Evolutionary conservation across 2,329 filamentous ascomycete species (phyloP).

Genomic region (Aspergillus oerlinghausenensis): DNA sequence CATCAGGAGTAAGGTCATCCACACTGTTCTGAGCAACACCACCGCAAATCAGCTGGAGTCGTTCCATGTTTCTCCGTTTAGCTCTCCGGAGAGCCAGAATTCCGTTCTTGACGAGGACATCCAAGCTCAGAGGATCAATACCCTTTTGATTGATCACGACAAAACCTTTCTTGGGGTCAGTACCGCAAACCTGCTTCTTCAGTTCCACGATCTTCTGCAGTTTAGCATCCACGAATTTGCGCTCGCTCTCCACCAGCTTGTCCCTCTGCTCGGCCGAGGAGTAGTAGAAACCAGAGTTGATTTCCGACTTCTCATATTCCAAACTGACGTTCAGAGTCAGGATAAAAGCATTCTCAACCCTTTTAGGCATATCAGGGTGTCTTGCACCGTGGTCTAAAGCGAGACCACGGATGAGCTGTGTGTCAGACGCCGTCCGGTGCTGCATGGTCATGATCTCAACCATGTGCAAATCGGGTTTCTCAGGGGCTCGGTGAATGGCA

Average conservation of each 20-base stretch:
- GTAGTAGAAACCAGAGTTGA: constrained; percentile 99
- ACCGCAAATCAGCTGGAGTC: constrained; percentile 89
- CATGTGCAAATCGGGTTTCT: constrained; percentile 97
- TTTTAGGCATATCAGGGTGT: constrained; percentile 97
- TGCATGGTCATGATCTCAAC: constrained; percentile 99
- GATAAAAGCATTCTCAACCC: constrained; percentile 91
- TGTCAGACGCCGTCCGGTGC: constrained; percentile 92
- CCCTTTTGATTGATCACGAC: constrained; percentile 99
- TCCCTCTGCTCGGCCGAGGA: constrained; percentile 94
- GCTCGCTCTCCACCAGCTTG: constrained; percentile 96
- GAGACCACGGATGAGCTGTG: constrained; percentile 87
- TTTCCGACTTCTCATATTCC: constrained; percentile 98
- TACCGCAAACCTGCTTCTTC: constrained; percentile 95
- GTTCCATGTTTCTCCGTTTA: constrained; percentile 99
- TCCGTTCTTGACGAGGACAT: constrained; percentile 95
- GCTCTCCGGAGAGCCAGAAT: constrained; percentile 91
- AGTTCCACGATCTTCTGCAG: constrained; percentile 95
- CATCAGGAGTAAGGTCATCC: constrained; percentile 80
- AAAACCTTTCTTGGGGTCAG: constrained; percentile 89
- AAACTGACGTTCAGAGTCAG: constrained; percentile 93
- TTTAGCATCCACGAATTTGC: constrained; percentile 92
- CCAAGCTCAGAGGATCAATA: constrained; percentile 91
- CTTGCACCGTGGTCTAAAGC: constrained; percentile 92
- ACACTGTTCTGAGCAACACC: constrained; percentile 92
- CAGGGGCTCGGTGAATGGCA: constrained; percentile 81